Evolutionary conservation across 192 early-diverging fungal species (phyloP).

Genomic region (Mortierella antarctica): DNA sequence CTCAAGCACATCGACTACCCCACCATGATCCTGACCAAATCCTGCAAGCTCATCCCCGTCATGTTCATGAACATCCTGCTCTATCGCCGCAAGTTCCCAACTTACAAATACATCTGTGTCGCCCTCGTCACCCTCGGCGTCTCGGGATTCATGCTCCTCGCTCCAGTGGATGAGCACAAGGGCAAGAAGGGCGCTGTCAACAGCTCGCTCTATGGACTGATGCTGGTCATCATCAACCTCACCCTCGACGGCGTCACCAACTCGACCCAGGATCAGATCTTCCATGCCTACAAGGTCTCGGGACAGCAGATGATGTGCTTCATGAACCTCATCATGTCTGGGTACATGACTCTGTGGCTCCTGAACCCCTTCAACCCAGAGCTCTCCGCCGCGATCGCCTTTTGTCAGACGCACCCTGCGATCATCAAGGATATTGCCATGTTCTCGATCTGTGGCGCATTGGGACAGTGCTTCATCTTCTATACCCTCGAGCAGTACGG

Average conservation of each 20-base stretch:
- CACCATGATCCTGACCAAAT: constrained; percentile 96
- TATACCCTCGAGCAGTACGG: constrained; percentile 93
- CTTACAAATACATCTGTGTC: constrained; percentile 91
- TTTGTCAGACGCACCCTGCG: constrained; percentile 81
- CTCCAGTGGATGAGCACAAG: constrained; percentile 59
- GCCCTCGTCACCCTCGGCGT: constrained; percentile 90
- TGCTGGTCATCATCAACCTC: constrained; percentile 86
- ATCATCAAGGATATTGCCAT: constrained; percentile 86
- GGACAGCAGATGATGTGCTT: constrained; percentile 98
- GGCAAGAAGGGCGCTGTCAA: constrained; percentile 58
- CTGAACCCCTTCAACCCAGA: constrained; percentile 86
- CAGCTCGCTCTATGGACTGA: constrained; percentile 82
- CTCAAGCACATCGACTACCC: constrained; percentile 97
- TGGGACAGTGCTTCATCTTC: constrained; percentile 99
- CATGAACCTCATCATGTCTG: constrained; percentile 90
- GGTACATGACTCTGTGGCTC: constrained; percentile 80
- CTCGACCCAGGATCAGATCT: constrained; percentile 96
- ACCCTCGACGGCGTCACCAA: constrained; percentile 95
- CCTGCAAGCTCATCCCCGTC: constrained; percentile 96
- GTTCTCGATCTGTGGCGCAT: constrained; percentile 91
- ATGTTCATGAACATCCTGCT: constrained; percentile 95
- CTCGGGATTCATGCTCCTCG: constrained; percentile 92
- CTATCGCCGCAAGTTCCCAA: constrained; percentile 87
- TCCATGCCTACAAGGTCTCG: constrained; percentile 81
- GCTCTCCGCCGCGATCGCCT: constrained; percentile 75